Conservation (phyloP, 2,329 filamentous ascomycete genomes). For the Trichoderma polysporum region DNA sequence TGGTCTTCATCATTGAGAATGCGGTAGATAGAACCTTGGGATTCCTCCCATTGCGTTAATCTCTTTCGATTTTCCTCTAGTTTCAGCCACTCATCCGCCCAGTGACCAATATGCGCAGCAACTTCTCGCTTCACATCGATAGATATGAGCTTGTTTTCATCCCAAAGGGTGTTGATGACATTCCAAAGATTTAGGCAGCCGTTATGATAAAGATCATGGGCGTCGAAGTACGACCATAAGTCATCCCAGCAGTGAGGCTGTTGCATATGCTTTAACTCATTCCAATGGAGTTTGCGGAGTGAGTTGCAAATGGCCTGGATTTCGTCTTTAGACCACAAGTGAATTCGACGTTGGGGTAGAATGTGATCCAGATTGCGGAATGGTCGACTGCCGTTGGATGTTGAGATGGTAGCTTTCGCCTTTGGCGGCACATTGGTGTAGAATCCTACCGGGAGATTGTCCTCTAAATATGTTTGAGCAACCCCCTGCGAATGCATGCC, state of each 20-base stretch:
- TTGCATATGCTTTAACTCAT: slow-evolving; percentile 36
- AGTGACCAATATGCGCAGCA: slow-evolving; percentile 35
- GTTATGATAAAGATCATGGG: slow-evolving; percentile 45
- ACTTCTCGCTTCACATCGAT: slow-evolving; percentile 28
- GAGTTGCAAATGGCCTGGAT: slow-evolving; percentile 42
- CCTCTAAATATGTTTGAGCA: slow-evolving; percentile 36
- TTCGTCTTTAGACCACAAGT: slow-evolving; percentile 42
- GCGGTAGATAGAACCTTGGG: slow-evolving; percentile 29
- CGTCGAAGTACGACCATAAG: slow-evolving; percentile 50
- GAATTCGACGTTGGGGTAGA: slow-evolving; percentile 30
- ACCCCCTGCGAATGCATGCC: slow-evolving; percentile 28
- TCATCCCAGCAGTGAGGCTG: slow-evolving; percentile 38
- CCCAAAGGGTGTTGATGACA: slow-evolving; percentile 41
- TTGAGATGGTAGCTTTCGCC: slow-evolving; percentile 43
- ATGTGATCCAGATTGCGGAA: slow-evolving; percentile 35
- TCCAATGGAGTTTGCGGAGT: slow-evolving; percentile 38
- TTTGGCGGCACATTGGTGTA: slow-evolving; percentile 36
- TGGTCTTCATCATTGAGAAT: slow-evolving; percentile 33
- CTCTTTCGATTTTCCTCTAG: slow-evolving; percentile 32
- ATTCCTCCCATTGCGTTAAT: slow-evolving; percentile 33
- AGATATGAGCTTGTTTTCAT: slow-evolving; percentile 41
- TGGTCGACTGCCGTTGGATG: slow-evolving; percentile 29
- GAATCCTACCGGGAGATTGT: slow-evolving; percentile 38
- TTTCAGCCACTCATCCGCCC: slow-evolving; percentile 40
- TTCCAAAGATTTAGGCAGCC: slow-evolving; percentile 52